A percentile compares a stretch with the other conserved stretches of the same genome.
These are phyloP conservation scores for Volvox reticuliferus DNA, from an alignment of 139 green algal genomes.

Conservation along the genomic window DNA sequence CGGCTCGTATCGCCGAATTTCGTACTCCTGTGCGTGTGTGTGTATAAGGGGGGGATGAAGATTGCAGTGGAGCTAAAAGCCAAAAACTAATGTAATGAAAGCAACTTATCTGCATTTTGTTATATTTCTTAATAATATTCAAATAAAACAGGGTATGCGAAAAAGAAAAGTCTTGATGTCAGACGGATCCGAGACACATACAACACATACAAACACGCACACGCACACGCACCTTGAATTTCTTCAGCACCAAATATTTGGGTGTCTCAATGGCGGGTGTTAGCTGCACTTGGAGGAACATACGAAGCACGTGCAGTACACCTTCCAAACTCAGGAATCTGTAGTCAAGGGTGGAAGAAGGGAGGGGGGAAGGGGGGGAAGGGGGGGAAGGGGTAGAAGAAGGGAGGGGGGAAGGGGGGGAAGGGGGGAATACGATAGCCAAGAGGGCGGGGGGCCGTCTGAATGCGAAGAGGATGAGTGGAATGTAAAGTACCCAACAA, in stretches of 20 bases:
- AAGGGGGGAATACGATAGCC: not conserved
- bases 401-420: not conserved
- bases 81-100: too few species aligned
- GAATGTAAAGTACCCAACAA: too few species aligned
- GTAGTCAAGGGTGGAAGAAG: not conserved
- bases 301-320: slow-evolving; percentile 48
- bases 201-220: not conserved
- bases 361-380: not conserved
- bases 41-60: not conserved
- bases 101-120: too few species aligned
- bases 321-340: slow-evolving; percentile 64
- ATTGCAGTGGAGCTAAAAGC: too few species aligned
- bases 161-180: too few species aligned
- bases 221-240: slow-evolving; percentile 29
- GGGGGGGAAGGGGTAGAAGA: not conserved
- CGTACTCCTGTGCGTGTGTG: slow-evolving; percentile 66
- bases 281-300: slow-evolving; percentile 53
- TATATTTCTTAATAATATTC: too few species aligned
- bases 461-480: too few species aligned
- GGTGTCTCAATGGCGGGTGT: slow-evolving; percentile 62
- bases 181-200: not conserved
- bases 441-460: too few species aligned
- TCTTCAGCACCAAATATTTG: slow-evolving; percentile 57
- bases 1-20: slow-evolving; percentile 77
- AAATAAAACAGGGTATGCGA: too few species aligned